Conservation (phyloP, 257 asterid species). For the Nicotiana tabacum region DNA sequence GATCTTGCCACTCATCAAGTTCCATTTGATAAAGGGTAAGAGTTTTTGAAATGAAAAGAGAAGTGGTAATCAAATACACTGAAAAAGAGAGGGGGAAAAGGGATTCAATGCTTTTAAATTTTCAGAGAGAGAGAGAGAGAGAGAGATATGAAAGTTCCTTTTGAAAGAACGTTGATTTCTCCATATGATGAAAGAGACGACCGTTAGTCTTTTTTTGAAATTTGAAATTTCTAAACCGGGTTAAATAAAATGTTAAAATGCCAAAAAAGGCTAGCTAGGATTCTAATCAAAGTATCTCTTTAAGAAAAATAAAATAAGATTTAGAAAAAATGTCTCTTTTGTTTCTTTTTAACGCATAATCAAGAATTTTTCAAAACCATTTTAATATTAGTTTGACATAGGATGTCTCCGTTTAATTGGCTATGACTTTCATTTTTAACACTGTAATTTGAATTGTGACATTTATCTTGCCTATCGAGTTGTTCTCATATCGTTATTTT, state of each 20-base stretch:
- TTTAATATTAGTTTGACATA: too few species aligned
- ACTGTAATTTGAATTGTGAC: too few species aligned
- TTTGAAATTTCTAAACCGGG: slow-evolving; percentile 20
- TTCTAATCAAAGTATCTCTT: background rate
- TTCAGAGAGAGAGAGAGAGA: slow-evolving; percentile 1
- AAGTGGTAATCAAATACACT: slow-evolving; percentile 17
- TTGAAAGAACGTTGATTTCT: background rate
- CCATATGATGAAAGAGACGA: slow-evolving; percentile 4
- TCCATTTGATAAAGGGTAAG: slow-evolving; percentile 43
- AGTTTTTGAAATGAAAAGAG: slow-evolving; percentile 27
- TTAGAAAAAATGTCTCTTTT: too few species aligned
- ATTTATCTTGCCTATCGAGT: too few species aligned
- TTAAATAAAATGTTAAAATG: background rate
- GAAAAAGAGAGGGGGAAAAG: background rate
- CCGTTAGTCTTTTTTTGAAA: slow-evolving; percentile 19
- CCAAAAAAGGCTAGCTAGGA: background rate
- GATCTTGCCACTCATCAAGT: slow-evolving; percentile 54
- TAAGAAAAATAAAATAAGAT: too few species aligned
- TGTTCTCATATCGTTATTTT: too few species aligned
- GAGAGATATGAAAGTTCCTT: background rate
- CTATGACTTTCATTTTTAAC: too few species aligned
- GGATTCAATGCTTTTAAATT: slow-evolving; percentile 12
- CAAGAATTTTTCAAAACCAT: too few species aligned
- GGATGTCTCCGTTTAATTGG: too few species aligned
- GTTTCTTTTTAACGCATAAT: too few species aligned